Conservation (phyloP, 139 green algal genomes). For the Chlamydomonas eustigma region DNA sequence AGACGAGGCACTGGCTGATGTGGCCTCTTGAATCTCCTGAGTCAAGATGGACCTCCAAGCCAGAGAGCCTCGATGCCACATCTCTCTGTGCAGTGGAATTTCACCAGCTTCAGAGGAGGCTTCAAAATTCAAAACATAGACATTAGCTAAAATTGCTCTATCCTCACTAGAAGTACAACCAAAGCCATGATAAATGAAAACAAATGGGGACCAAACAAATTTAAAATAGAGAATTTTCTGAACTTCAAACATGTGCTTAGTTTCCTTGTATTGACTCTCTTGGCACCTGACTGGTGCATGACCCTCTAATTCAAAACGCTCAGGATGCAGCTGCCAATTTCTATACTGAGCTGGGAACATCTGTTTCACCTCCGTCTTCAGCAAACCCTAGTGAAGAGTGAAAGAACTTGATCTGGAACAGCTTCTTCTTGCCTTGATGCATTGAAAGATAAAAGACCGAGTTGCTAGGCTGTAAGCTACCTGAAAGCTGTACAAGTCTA, state of each 20-base stretch:
- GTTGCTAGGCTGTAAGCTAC: constrained; percentile 21
- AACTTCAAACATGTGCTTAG: too few species aligned
- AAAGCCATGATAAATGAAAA: too few species aligned
- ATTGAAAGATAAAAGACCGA: too few species aligned
- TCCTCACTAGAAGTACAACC: too few species aligned
- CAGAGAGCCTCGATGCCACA: constrained; percentile 80
- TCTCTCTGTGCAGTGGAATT: constrained; percentile 61
- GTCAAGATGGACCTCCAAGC: constrained; percentile 80
- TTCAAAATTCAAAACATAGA: too few species aligned
- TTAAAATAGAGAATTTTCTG: too few species aligned
- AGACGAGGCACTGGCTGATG: not conserved
- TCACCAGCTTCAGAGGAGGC: too few species aligned
- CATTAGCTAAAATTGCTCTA: too few species aligned
- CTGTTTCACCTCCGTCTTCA: constrained; percentile 80
- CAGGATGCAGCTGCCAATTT: constrained; percentile 73
- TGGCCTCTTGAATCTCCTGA: not conserved
- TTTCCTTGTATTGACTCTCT: too few species aligned
- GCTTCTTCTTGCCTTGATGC: too few species aligned
- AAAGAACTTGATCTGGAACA: too few species aligned
- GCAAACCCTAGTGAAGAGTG: constrained; percentile 63
- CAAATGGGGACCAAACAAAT: too few species aligned
- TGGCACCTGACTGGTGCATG: constrained; percentile 67
- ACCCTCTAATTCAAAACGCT: constrained; percentile 80
- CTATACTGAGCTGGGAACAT: constrained; percentile 62
- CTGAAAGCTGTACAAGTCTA: constrained; percentile 96